Percentiles rank a stretch among this genome's conserved stretches.
phyloP scores from a whole-genome alignment of 305 asterid species.

The Petunia hybrid region DNA sequence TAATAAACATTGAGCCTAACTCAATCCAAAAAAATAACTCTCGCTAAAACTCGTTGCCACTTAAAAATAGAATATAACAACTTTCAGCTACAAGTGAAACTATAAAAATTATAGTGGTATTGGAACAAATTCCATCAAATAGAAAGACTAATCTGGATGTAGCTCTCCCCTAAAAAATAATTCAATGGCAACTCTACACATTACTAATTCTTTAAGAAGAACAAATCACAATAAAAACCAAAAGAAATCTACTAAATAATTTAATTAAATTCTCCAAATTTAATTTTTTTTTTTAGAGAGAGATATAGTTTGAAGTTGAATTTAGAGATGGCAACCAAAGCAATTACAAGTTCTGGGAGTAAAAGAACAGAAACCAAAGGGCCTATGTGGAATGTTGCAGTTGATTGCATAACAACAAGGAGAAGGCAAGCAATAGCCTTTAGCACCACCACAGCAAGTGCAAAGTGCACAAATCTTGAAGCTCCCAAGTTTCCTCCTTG shows the following conservation, averaged over 20 bases:
- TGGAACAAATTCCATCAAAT: neutral
- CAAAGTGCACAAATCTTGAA: constrained; percentile 40
- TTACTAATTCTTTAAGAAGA: neutral
- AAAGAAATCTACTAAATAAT: no score
- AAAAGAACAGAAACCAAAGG: constrained; percentile 93
- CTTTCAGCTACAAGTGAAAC: neutral
- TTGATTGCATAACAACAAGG: constrained; percentile 97
- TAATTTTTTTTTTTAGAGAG: neutral
- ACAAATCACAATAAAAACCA: neutral
- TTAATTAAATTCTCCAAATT: neutral
- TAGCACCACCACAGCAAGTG: constrained; percentile 53
- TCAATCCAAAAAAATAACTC: neutral
- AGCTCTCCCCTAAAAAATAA: constrained; percentile 32
- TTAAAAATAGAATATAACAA: no score
- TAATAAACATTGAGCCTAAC: no score
- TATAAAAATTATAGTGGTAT: neutral
- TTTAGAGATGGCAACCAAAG: constrained; percentile 81
- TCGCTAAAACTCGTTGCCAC: neutral
- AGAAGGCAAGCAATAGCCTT: constrained; percentile 71
- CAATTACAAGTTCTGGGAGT: constrained; percentile 96
- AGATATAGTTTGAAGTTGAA: neutral
- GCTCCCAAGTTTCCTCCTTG: constrained; percentile 67
- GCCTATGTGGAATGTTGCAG: constrained; percentile 96
- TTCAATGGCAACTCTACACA: neutral
- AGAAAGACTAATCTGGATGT: constrained; percentile 33